These are phyloP conservation scores for Venturia oleaginea DNA, from an alignment of 2,329 filamentous ascomycete genomes.

Conservation along the genomic window DNA sequence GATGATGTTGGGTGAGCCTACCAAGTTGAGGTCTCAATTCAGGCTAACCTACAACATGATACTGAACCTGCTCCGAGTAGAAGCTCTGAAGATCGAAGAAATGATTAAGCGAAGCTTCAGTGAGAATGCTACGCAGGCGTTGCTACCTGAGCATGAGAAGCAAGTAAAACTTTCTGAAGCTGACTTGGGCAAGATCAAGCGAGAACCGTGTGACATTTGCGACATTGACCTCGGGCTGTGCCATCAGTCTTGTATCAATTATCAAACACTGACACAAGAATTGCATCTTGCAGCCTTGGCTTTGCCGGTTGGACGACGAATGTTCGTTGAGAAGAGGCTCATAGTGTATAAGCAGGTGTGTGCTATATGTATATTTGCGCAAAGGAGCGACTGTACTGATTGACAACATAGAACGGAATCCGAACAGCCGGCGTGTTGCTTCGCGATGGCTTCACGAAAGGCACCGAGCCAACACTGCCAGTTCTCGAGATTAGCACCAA, in stretches of 20 bases:
- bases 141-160: constrained; percentile 92
- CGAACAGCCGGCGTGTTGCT: constrained; percentile 74
- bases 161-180: constrained; percentile 87
- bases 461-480: constrained; percentile 60
- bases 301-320: constrained; percentile 74
- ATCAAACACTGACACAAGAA: constrained; percentile 68
- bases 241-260: constrained; percentile 74
- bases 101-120: constrained; percentile 99
- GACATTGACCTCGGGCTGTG: constrained; percentile 71
- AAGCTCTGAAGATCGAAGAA: constrained; percentile 96
- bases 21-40: constrained; percentile 92
- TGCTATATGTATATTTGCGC: constrained; percentile 15
- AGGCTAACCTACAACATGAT: constrained; percentile 99
- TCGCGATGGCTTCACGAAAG: constrained; percentile 61
- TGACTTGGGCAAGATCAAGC: constrained; percentile 80
- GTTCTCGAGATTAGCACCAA: constrained; percentile 69
- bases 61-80: constrained; percentile 84
- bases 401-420: constrained; percentile 55
- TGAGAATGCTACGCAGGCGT: constrained; percentile 90
- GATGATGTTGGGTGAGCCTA: constrained; percentile 94
- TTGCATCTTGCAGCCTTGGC: constrained; percentile 66
- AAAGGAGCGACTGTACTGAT: constrained; percentile 4
- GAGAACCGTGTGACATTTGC: constrained; percentile 74
- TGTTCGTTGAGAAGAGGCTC: constrained; percentile 67
- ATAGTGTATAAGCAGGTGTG: constrained; percentile 65